Percentiles rank a stretch among this genome's conserved stretches.
These are phyloP conservation scores for Lachancea sp. DNA, from an alignment of 805 yeast species.

Conservation along the genomic window DNA sequence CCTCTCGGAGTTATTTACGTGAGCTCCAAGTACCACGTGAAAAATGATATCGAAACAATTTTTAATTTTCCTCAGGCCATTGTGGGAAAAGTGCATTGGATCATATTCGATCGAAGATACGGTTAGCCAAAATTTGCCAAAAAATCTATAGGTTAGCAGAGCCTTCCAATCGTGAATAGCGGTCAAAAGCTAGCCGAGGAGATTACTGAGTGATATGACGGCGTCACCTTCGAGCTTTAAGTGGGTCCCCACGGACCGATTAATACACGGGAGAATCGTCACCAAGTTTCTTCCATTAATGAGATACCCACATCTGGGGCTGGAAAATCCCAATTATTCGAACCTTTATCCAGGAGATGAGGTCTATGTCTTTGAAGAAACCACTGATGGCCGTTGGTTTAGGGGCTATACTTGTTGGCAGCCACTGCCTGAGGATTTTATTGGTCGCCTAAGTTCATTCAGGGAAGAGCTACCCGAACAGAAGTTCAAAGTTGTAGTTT, in stretches of 20 bases:
- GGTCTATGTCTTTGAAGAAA: constrained; percentile 64
- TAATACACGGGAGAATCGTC: constrained; percentile 40
- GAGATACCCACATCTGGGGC: constrained; percentile 31
- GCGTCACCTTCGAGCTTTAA: constrained; percentile 6
- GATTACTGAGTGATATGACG: not conserved
- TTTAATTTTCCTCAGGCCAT: no score
- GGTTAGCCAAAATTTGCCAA: no score
- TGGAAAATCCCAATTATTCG: constrained; percentile 35
- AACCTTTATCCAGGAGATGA: constrained; percentile 74
- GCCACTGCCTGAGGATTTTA: constrained; percentile 66
- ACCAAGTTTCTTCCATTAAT: constrained; percentile 44
- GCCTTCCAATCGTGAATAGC: no score
- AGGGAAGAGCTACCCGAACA: constrained; percentile 58
- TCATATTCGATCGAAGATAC: no score
- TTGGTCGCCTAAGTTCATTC: constrained; percentile 46
- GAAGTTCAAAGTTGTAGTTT: constrained; percentile 46
- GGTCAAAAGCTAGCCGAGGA: no score
- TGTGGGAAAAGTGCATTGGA: no score
- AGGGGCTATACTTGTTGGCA: constrained; percentile 66
- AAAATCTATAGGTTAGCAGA: no score
- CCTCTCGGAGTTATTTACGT: no score
- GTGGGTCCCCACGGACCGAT: constrained; percentile 45
- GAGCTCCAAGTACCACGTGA: no score
- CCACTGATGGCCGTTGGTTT: constrained; percentile 55
- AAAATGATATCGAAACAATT: no score